phyloP scores from a whole-genome alignment of 2,329 filamentous ascomycete genomes.

The Monascus ruber region DNA sequence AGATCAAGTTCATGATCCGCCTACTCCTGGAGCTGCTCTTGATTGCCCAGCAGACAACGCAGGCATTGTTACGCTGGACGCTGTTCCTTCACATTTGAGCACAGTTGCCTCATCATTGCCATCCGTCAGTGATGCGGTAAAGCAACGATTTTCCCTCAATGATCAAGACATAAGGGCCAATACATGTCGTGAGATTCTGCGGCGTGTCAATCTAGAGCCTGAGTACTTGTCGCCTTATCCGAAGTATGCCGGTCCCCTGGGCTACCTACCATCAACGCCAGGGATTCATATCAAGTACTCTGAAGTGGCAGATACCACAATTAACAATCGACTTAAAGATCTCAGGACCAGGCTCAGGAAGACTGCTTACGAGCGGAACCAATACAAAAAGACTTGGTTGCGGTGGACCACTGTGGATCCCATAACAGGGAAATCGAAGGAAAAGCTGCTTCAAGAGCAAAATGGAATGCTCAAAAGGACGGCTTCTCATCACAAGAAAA shows the following conservation, averaged over 20 bases:
- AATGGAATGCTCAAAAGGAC: constrained; percentile 13
- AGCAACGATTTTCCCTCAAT: constrained; percentile 11
- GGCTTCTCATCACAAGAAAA: constrained; percentile 12
- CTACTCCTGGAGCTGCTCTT: neutral
- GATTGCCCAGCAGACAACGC: neutral
- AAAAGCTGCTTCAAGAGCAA: constrained; percentile 8
- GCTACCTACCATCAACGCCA: constrained; percentile 21
- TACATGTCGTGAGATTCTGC: constrained; percentile 12
- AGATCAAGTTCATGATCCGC: neutral
- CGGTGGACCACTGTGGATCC: constrained; percentile 15
- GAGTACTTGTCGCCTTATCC: constrained; percentile 24
- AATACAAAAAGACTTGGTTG: constrained; percentile 14
- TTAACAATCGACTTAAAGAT: constrained; percentile 11
- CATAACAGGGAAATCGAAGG: constrained; percentile 16
- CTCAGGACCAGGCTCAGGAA: constrained; percentile 12
- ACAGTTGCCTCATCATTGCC: neutral
- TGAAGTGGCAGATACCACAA: constrained; percentile 12
- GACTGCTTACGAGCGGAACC: constrained; percentile 18
- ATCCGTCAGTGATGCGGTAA: constrained; percentile 10
- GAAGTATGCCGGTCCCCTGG: constrained; percentile 11
- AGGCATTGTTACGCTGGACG: neutral
- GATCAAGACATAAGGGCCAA: constrained; percentile 12
- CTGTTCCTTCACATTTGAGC: neutral
- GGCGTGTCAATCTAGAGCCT: constrained; percentile 7
- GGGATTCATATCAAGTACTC: constrained; percentile 16